Base-by-base conservation (phyloP, 1,139 yeast genomes). In the Magnusiomyces starmeri region DNA sequence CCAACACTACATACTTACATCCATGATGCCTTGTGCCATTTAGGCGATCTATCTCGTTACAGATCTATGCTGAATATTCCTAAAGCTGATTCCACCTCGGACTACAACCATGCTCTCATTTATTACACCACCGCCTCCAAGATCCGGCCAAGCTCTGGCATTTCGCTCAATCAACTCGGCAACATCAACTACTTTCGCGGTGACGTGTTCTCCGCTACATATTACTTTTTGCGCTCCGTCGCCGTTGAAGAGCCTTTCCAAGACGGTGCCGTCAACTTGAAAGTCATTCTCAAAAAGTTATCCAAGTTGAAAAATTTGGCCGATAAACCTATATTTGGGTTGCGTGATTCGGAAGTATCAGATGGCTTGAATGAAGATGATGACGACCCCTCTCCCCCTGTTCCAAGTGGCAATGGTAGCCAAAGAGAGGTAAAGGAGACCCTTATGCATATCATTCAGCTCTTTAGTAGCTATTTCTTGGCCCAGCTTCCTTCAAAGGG, bases 1-100 rank as follows among this genome's bases (percentile, higher is more conserved):
- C 49, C 49, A 14, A 37, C 32, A 10, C 18, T 52, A 16, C 54
- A 52, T 43, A 24, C 37, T 32, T 52, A 50, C 4, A 49, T 46
- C 22, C 53, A 54, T 21, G 25, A 22, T 34, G 25, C 32, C 35
- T n/a, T 34, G 26, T 37, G 34, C 27, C 16, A 24, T 20, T 8
- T 41, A 18, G 65, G 65, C 4, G 63, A 61, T 46, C 27, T 60
- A 22, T 54, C 61, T n/a, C 54, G 62, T 18, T 61, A 61, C 49
- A 50, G 59, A 12, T 27, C 46, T 12, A 20, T 47, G 34, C 43
- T 45, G 1, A 18, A 41, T n/a, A 35, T 52, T 29, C 48, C 47
- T 22, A 21, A 22, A 18, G 44, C 48, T 24, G 43, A 39, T 16
- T 24, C 29, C 9, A 46, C 50, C 21, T 34, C 43, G 14, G 52